Evolutionary conservation across 768 basidiomycete genomes (phyloP).

Genomic region (Chlorophyllum brunneum): DNA sequence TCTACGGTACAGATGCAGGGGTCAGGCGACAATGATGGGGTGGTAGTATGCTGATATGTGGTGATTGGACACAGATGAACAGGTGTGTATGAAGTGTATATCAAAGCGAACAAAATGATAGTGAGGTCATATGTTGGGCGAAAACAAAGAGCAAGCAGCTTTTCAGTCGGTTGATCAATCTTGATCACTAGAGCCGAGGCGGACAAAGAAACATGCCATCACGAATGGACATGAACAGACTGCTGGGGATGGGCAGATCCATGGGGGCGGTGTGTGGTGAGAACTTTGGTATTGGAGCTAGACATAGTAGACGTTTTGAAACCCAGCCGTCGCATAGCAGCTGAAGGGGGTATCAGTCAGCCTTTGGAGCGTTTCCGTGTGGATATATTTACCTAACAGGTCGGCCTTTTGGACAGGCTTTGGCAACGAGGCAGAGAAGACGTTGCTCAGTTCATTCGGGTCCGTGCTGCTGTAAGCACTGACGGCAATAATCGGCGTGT

Average conservation of each 20-base stretch:
- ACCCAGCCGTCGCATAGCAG: slow-evolving; percentile 80
- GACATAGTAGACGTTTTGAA: slow-evolving; percentile 83
- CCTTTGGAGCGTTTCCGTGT: not conserved
- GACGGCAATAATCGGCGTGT: slow-evolving; percentile 88
- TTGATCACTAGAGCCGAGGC: slow-evolving; percentile 15
- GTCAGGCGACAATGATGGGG: slow-evolving; percentile 33
- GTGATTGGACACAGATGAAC: slow-evolving; percentile 16
- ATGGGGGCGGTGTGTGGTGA: slow-evolving; percentile 28
- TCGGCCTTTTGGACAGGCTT: slow-evolving; percentile 92
- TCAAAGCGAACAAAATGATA: slow-evolving; percentile 30
- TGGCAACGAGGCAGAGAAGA: slow-evolving; percentile 78
- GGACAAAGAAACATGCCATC: slow-evolving; percentile 21
- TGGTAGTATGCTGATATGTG: slow-evolving; percentile 31
- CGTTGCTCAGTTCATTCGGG: slow-evolving; percentile 54
- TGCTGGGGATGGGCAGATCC: not conserved
- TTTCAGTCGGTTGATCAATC: slow-evolving; percentile 5
- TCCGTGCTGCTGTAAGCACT: slow-evolving; percentile 83
- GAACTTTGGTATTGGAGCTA: slow-evolving; percentile 51
- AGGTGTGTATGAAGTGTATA: slow-evolving; percentile 32
- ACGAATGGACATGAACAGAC: slow-evolving; percentile 34
- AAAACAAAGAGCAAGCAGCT: slow-evolving; percentile 24
- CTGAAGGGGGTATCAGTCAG: slow-evolving; percentile 20
- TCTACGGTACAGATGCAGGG: slow-evolving; percentile 14
- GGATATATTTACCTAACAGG: slow-evolving; percentile 49
- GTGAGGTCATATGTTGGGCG: slow-evolving; percentile 24